These are phyloP conservation scores for Mycena belliarum DNA, from an alignment of 768 basidiomycete species.

Conservation along the genomic window DNA sequence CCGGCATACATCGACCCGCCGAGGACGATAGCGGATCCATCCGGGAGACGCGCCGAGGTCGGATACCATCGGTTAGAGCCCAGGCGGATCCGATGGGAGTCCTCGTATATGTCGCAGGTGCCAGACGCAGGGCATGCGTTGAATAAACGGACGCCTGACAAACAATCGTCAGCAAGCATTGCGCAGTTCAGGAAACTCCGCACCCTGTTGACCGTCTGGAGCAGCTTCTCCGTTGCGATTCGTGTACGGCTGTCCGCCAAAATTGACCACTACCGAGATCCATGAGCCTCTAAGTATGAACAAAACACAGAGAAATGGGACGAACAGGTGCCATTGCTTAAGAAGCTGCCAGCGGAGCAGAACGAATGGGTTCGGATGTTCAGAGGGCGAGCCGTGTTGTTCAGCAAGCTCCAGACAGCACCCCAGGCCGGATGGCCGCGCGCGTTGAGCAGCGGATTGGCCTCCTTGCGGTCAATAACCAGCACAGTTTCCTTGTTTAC, in stretches of 20 bases:
- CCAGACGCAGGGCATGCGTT: constrained; percentile 10
- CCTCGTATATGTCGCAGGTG: constrained; percentile 11
- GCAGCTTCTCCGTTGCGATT: constrained; percentile 9
- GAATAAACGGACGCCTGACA: constrained; percentile 10
- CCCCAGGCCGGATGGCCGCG: constrained; percentile 10
- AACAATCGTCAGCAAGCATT: not conserved
- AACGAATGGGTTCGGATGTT: constrained; percentile 12
- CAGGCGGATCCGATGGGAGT: constrained; percentile 11
- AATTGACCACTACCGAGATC: not conserved
- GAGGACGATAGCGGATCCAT: constrained; percentile 16
- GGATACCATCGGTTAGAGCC: constrained; percentile 16
- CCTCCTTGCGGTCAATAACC: constrained; percentile 17
- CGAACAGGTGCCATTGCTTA: constrained; percentile 49
- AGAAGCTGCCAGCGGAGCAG: constrained; percentile 28
- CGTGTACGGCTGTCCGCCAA: constrained; percentile 13
- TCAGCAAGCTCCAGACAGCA: constrained; percentile 14
- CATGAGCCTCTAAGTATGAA: not conserved
- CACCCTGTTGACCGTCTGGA: constrained; percentile 17
- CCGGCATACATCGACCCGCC: constrained; percentile 6
- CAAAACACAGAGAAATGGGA: not conserved
- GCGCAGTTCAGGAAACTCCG: too few relatives aligned
- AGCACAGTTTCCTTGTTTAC: constrained; percentile 10
- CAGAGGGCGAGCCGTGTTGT: not conserved
- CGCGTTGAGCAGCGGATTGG: constrained; percentile 11
- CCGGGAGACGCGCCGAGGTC: constrained; percentile 5